phyloP scores from a whole-genome alignment of 257 asterid genomes.

The Anisodus tanguticus region DNA sequence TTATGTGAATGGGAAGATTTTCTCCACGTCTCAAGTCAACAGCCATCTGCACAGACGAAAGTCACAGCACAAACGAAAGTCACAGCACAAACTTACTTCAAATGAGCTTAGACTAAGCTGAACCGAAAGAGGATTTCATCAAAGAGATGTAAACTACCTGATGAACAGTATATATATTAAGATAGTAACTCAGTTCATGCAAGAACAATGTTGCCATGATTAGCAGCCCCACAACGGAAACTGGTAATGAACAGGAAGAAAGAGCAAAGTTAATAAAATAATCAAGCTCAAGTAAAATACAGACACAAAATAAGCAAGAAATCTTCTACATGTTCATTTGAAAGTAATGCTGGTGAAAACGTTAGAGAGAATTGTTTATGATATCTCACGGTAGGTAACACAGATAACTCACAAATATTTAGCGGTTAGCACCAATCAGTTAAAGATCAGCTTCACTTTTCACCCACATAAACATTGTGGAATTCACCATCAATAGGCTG shows the following conservation, averaged over 20 bases:
- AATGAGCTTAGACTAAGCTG: conserved; percentile 12
- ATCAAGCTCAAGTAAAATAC: not conserved
- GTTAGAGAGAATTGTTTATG: not conserved
- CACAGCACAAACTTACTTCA: conserved; percentile 9
- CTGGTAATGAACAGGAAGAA: conserved; percentile 41
- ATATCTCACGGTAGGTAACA: not conserved
- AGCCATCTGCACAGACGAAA: conserved; percentile 67
- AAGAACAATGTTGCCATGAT: conserved; percentile 91
- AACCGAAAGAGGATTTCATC: not conserved
- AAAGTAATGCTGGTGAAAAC: not conserved
- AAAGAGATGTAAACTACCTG: conserved; percentile 52
- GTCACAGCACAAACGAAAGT: not conserved
- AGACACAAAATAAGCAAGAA: conserved; percentile 5
- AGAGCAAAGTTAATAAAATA: conserved; percentile 40
- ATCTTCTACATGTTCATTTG: not conserved
- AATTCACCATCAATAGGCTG: not conserved
- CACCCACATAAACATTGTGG: not conserved
- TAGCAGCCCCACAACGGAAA: conserved; percentile 78
- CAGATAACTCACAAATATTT: not conserved
- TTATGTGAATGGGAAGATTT: conserved; percentile 94
- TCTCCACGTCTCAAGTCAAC: conserved; percentile 95
- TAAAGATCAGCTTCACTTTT: conserved; percentile 5
- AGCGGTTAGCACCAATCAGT: not conserved
- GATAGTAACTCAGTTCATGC: conserved; percentile 92
- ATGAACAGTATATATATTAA: conserved; percentile 78